Conservation (phyloP, 352 stramenopile genomes). For the Phytophthora kernoviae region DNA sequence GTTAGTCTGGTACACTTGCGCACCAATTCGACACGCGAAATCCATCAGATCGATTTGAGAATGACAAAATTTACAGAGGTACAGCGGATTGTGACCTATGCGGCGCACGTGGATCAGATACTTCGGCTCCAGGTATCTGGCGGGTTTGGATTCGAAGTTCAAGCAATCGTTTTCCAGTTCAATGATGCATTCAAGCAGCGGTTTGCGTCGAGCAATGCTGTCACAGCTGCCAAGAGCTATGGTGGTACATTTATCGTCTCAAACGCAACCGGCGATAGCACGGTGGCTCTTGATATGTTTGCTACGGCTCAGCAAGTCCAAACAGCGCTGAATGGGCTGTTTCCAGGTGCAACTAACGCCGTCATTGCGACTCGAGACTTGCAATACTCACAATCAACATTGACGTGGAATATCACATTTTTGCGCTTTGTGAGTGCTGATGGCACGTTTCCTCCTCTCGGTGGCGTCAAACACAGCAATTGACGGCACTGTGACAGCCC, state of each 20-base stretch:
- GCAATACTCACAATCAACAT: slow-evolving; percentile 30
- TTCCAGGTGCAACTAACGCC: slow-evolving; percentile 21
- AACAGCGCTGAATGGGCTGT: slow-evolving; percentile 44
- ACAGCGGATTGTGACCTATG: slow-evolving; percentile 62
- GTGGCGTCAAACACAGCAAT: slow-evolving; percentile 36
- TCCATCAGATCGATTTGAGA: slow-evolving; percentile 57
- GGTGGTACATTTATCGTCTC: slow-evolving; percentile 48
- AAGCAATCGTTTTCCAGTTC: slow-evolving; percentile 56
- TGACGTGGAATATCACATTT: slow-evolving; percentile 69
- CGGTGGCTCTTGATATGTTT: slow-evolving; percentile 56
- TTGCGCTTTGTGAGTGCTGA: slow-evolving; percentile 36
- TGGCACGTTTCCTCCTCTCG: slow-evolving; percentile 46
- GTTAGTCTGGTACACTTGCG: slow-evolving; percentile 57
- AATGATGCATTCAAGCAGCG: slow-evolving; percentile 53
- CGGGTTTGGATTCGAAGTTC: slow-evolving; percentile 50
- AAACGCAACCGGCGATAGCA: slow-evolving; percentile 15
- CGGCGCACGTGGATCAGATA: slow-evolving; percentile 66
- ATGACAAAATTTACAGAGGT: slow-evolving; percentile 66
- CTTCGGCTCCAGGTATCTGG: slow-evolving; percentile 45
- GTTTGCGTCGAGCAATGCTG: slow-evolving; percentile 37
- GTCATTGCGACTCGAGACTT: slow-evolving; percentile 44
- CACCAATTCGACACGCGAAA: slow-evolving; percentile 66
- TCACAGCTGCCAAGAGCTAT: slow-evolving; percentile 42
- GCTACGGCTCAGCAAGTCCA: slow-evolving; percentile 42
- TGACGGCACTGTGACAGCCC: slow-evolving; percentile 41